Evolutionary conservation across 2,329 filamentous ascomycete species (phyloP).

Genomic region (Plenodomus biglobosus): DNA sequence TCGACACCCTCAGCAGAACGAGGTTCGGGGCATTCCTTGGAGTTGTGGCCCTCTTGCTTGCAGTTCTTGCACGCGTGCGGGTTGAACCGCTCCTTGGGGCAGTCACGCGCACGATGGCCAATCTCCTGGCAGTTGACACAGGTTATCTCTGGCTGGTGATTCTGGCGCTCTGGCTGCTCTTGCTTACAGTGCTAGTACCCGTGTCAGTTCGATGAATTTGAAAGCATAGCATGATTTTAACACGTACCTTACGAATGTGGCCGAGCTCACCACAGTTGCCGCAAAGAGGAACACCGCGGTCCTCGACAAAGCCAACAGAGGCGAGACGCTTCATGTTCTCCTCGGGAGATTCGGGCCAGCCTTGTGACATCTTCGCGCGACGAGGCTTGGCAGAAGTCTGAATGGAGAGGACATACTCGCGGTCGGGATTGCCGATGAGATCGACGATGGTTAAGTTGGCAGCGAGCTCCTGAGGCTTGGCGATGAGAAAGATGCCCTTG

Average conservation of each 20-base stretch:
- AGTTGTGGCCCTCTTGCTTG: conserved; percentile 50
- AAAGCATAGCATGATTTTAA: too few species aligned
- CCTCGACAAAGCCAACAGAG: conserved; percentile 65
- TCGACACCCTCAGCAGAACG: conserved; percentile 60
- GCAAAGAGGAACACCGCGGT: conserved; percentile 63
- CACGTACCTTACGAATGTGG: conserved; percentile 54
- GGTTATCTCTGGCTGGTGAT: conserved; percentile 51
- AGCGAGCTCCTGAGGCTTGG: conserved; percentile 49
- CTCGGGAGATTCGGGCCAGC: conserved; percentile 60
- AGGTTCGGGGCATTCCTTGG: conserved; percentile 48
- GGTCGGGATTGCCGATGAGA: conserved; percentile 59
- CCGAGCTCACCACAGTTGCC: conserved; percentile 65
- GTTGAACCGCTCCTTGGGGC: conserved; percentile 57
- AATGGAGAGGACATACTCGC: conserved; percentile 65
- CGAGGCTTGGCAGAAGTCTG: conserved; percentile 62
- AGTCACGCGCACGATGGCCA: conserved; percentile 71
- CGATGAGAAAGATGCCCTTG: conserved; percentile 56
- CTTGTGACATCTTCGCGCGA: conserved; percentile 52
- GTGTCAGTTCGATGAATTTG: conserved; percentile 4
- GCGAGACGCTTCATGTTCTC: conserved; percentile 66
- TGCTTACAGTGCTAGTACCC: conserved; percentile 56
- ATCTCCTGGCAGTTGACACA: conserved; percentile 67
- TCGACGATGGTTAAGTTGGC: conserved; percentile 55
- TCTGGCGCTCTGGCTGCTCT: conserved; percentile 55
- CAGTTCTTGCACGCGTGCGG: conserved; percentile 70